Conservation (phyloP, 2,329 filamentous ascomycete species). For the Trichophyton benhamiae region DNA sequence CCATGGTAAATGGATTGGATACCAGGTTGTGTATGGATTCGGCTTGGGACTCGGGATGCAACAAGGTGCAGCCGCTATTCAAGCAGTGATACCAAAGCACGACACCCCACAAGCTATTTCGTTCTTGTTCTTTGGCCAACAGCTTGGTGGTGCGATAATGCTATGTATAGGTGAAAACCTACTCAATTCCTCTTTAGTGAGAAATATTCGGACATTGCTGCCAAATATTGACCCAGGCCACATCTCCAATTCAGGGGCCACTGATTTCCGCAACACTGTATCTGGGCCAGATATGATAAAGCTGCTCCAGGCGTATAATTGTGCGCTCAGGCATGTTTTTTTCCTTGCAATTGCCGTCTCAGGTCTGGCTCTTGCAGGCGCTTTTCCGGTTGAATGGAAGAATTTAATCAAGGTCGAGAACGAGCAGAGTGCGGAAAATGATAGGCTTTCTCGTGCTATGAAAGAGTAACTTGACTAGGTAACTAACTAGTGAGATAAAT, state of each 20-base stretch:
- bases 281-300: background rate
- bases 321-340: background rate
- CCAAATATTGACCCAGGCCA: background rate
- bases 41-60: conserved; percentile 17
- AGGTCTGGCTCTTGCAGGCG: background rate
- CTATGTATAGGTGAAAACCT: background rate
- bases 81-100: conserved; percentile 12
- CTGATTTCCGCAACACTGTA: background rate
- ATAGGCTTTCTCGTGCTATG: background rate
- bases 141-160: background rate
- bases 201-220: background rate
- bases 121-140: background rate
- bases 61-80: conserved; percentile 12
- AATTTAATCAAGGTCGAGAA: background rate
- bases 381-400: background rate
- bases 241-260: background rate
- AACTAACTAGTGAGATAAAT: too few species aligned
- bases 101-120: background rate
- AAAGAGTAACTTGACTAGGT: background rate
- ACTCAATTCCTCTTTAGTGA: background rate
- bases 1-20: conserved; percentile 17
- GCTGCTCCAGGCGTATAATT: background rate
- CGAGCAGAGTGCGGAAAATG: background rate
- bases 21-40: conserved; percentile 16
- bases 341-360: background rate